These are phyloP conservation scores for Schwanniomyces etchellsii DNA, from an alignment of 1,139 yeast genomes.

Conservation along the genomic window DNA sequence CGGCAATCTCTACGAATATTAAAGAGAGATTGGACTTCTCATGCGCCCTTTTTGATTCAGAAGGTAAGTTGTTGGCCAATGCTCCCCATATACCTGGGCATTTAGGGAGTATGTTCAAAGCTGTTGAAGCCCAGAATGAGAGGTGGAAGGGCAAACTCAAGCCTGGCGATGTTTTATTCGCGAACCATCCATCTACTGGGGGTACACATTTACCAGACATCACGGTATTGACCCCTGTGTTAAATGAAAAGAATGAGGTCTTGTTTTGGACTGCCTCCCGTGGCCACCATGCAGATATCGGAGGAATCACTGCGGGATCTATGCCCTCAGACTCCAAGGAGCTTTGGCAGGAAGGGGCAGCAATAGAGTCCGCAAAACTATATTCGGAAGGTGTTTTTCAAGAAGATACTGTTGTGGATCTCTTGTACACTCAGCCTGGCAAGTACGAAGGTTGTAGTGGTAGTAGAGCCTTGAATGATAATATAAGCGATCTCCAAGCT, in stretches of 20 bases:
- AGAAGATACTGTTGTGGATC: conserved; percentile 37
- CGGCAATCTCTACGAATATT: conserved; percentile 58
- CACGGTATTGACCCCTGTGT: conserved; percentile 55
- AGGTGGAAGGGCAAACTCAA: conserved; percentile 48
- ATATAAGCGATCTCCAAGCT: conserved; percentile 43
- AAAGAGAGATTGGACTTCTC: conserved; percentile 69
- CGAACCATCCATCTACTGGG: conserved; percentile 67
- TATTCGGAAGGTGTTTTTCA: conserved; percentile 34
- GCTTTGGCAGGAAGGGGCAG: conserved; percentile 44
- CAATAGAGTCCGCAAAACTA: conserved; percentile 36
- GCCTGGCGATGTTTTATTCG: conserved; percentile 61
- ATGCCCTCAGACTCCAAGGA: conserved; percentile 44
- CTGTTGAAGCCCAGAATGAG: conserved; percentile 52
- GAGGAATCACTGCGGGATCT: conserved; percentile 44
- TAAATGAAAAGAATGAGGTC: conserved; percentile 15
- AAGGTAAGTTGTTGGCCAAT: conserved; percentile 64
- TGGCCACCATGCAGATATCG: conserved; percentile 51
- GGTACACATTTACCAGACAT: conserved; percentile 70
- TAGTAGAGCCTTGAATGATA: conserved; percentile 40
- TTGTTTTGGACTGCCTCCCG: conserved; percentile 43
- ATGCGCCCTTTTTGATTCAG: conserved; percentile 64
- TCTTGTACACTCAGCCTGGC: conserved; percentile 46
- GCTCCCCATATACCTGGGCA: conserved; percentile 77
- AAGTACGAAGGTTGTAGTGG: conserved; percentile 42
- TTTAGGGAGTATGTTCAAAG: conserved; percentile 68